Conservation (phyloP, 805 yeast species). For the Wickerhamomyces hampshirensis region DNA sequence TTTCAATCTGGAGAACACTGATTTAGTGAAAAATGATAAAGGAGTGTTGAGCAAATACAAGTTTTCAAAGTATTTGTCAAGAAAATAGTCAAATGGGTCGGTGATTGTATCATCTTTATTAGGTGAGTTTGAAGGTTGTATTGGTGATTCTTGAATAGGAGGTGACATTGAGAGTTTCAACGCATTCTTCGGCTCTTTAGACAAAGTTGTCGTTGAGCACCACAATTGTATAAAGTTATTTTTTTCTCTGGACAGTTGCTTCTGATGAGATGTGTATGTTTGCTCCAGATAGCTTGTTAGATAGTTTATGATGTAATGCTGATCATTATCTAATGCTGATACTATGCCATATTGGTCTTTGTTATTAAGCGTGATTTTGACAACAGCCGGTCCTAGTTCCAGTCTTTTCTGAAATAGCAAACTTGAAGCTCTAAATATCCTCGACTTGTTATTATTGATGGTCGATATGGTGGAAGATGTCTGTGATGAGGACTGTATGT, state of each 20-base stretch:
- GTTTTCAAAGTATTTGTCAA: slow-evolving; percentile 31
- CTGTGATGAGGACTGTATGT: slow-evolving; percentile 10
- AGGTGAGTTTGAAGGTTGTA: slow-evolving; percentile 8
- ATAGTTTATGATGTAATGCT: slow-evolving; percentile 6
- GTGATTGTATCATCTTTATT: slow-evolving; percentile 3
- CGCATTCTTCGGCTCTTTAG: slow-evolving; percentile 6
- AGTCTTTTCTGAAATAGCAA: not conserved
- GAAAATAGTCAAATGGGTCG: slow-evolving; percentile 26
- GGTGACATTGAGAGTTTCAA: slow-evolving; percentile 22
- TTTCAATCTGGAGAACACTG: slow-evolving; percentile 42
- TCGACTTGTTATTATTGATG: slow-evolving; percentile 19
- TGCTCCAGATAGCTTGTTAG: not conserved
- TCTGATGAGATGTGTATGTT: not conserved
- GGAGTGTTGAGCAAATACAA: slow-evolving; percentile 32
- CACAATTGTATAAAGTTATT: not conserved
- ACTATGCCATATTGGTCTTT: slow-evolving; percentile 19
- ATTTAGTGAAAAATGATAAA: slow-evolving; percentile 39
- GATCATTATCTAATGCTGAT: slow-evolving; percentile 2
- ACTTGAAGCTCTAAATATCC: slow-evolving; percentile 16
- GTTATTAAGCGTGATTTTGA: slow-evolving; percentile 15
- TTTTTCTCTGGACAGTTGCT: not conserved
- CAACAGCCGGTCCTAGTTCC: slow-evolving; percentile 8
- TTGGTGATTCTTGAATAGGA: slow-evolving; percentile 18
- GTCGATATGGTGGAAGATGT: slow-evolving; percentile 3
- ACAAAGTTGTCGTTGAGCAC: not conserved